Base-by-base conservation (phyloP, 257 asterid genomes). In the Buddleja alternifolia region DNA sequence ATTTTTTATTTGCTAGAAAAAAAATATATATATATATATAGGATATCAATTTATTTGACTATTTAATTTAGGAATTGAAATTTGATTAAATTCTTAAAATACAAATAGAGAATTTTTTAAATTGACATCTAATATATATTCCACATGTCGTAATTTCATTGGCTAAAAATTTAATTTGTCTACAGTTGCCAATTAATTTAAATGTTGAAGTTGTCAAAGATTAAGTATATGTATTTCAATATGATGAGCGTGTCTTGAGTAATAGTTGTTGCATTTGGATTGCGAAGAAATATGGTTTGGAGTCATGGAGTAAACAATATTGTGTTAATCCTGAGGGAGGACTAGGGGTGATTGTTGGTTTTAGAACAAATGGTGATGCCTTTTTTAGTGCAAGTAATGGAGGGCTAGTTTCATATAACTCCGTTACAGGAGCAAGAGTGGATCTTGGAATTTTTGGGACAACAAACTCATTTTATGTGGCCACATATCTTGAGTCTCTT, bases 211-310 rank as follows among this genome's bases (percentile, higher is more conserved):
- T 44, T 29, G 8, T 51, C 7, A 6, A 52, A 14, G 76, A 61
- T 10, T 44, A 42, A 2, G 63, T 82, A 47, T 79, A 70, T 7
- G 53, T 78, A 11, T 41, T 64, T 14, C 66, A 39, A 1, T 45
- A 73, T 45, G 70, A 73, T 6, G 64, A 61, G 1, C 67, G 67
- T 3, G 39, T 58, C 0, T 55, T 50, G 37, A 34, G 65, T 36
- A 36, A 50, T 50, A n/a, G 74, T 10, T 76, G 69, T 66, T 29
- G 51, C 32, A 66, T 82, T 4, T 79, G 81, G 84, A 70, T 70
- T 20, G 78, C 78, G 84, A 53, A 67, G 58, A 47, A 70, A 4
- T 82, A 79, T 21, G 78, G 80, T 3, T 4, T 3, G 2, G 51
- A 66, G 40, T 72, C 84, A 0, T 82, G 80, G 87, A 61, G 59